These are phyloP conservation scores for Furcasterigmium sp. DNA, from an alignment of 2,329 filamentous ascomycete genomes.

Conservation along the genomic window DNA sequence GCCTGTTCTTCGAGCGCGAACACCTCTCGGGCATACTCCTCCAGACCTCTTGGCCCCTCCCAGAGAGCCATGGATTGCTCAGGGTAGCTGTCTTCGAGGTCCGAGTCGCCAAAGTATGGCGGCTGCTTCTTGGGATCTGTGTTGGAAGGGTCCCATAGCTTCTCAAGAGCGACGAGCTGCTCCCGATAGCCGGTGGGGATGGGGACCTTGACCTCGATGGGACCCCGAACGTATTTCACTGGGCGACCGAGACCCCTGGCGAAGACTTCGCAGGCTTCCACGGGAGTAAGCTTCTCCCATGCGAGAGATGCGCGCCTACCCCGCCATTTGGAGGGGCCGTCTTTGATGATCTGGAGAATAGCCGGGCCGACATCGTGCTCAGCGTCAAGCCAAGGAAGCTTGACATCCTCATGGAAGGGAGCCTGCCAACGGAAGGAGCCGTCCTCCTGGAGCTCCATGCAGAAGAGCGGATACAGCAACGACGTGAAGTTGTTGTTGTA, in stretches of 20 bases:
- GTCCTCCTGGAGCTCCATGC: constrained; percentile 82
- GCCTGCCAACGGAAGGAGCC: constrained; percentile 90
- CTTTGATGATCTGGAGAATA: constrained; percentile 90
- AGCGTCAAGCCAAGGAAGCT: constrained; percentile 90
- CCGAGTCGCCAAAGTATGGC: constrained; percentile 56
- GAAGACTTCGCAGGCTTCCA: constrained; percentile 77
- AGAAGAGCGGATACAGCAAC: constrained; percentile 86
- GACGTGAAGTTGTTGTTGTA: constrained; percentile 99
- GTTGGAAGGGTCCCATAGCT: constrained; percentile 48
- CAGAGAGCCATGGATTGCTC: constrained; percentile 75
- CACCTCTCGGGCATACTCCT: constrained; percentile 92
- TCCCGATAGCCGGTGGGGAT: constrained; percentile 85
- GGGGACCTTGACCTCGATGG: constrained; percentile 78
- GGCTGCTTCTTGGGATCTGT: constrained; percentile 52
- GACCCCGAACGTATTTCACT: constrained; percentile 71
- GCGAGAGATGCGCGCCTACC: constrained; percentile 73
- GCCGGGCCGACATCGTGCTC: constrained; percentile 95
- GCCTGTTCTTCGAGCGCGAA: constrained; percentile 93
- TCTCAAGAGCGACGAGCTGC: constrained; percentile 69
- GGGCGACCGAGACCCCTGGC: constrained; percentile 70
- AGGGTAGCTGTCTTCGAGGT: constrained; percentile 60
- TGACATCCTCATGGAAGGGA: constrained; percentile 84
- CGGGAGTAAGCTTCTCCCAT: constrained; percentile 82
- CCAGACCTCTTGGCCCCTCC: constrained; percentile 85
- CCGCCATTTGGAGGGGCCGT: constrained; percentile 83